Conservation (phyloP, 495 filamentous ascomycete genomes). For the Aspergillus indologenus region DNA sequence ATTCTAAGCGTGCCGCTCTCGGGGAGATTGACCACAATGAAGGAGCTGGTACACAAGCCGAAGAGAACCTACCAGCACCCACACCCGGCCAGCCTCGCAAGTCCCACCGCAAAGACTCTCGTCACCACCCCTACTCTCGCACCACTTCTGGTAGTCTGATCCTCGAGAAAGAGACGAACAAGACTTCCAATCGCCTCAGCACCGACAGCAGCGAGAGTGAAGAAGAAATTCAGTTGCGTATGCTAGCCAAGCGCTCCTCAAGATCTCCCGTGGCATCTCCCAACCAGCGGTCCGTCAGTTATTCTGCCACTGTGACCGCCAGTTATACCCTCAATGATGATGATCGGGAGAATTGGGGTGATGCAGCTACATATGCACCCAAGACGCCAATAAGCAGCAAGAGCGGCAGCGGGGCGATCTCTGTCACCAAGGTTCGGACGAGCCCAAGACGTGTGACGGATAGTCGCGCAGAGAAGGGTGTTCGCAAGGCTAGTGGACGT, state of each 20-base stretch:
- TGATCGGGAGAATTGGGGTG: constrained; percentile 47
- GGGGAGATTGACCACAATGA: constrained; percentile 87
- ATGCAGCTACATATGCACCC: constrained; percentile 36
- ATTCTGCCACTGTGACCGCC: constrained; percentile 45
- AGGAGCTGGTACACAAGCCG: constrained; percentile 51
- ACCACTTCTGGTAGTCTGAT: constrained; percentile 41
- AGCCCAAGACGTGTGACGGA: constrained; percentile 60
- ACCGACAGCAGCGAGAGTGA: constrained; percentile 64
- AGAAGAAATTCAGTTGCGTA: constrained; percentile 71
- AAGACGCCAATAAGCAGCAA: constrained; percentile 65
- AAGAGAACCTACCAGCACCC: constrained; percentile 87
- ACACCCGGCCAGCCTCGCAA: constrained; percentile 96
- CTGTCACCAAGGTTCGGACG: constrained; percentile 69
- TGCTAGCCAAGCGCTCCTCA: constrained; percentile 61
- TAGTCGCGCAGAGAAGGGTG: constrained; percentile 57
- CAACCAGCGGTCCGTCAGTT: constrained; percentile 48
- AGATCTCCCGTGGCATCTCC: constrained; percentile 46
- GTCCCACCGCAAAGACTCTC: constrained; percentile 61
- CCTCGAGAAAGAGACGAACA: constrained; percentile 32
- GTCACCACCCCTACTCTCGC: constrained; percentile 53
- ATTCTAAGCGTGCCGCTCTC: constrained; percentile 74
- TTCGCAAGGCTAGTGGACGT: constrained; percentile 89
- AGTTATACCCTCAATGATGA: constrained; percentile 44
- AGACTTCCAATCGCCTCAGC: constrained; percentile 37
- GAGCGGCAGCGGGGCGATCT: constrained; percentile 63